phyloP scores from a whole-genome alignment of 148 eudicot species.

The Rhododendron williamsianum region DNA sequence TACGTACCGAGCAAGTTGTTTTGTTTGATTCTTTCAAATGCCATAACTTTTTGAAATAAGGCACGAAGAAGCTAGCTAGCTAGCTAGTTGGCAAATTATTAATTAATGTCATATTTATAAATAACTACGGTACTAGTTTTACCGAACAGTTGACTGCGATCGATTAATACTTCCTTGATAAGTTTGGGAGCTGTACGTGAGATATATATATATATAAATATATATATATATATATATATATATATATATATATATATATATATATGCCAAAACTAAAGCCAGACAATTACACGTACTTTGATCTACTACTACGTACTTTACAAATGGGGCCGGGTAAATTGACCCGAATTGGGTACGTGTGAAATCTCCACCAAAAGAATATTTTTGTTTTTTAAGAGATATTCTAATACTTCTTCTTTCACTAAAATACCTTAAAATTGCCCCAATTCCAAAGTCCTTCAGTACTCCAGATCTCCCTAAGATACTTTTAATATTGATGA shows the following conservation, averaged over 20 bases:
- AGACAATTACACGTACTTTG: background rate
- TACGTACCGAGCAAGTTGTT: background rate
- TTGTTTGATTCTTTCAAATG: conserved; percentile 4
- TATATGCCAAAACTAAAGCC: too few relatives aligned
- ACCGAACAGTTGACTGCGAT: conserved; percentile 14
- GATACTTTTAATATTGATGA: background rate
- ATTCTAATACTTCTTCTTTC: background rate
- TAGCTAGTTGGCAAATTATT: background rate
- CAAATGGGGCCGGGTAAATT: background rate
- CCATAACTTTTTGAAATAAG: background rate
- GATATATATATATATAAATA: background rate
- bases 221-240: too few relatives aligned
- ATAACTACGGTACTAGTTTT: background rate
- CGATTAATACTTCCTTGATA: background rate
- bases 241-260: too few relatives aligned
- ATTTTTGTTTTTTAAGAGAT: background rate
- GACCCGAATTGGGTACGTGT: background rate
- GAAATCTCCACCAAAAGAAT: background rate
- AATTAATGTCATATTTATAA: background rate
- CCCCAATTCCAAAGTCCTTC: background rate
- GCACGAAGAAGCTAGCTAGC: background rate
- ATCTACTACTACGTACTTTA: background rate
- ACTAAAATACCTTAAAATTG: background rate
- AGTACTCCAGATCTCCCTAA: background rate
- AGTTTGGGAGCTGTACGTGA: background rate